Percentiles rank a stretch among this genome's conserved stretches.
Evolutionary conservation across 2,329 filamentous ascomycete genomes (phyloP).

Genomic region (Exophiala bonariae): DNA sequence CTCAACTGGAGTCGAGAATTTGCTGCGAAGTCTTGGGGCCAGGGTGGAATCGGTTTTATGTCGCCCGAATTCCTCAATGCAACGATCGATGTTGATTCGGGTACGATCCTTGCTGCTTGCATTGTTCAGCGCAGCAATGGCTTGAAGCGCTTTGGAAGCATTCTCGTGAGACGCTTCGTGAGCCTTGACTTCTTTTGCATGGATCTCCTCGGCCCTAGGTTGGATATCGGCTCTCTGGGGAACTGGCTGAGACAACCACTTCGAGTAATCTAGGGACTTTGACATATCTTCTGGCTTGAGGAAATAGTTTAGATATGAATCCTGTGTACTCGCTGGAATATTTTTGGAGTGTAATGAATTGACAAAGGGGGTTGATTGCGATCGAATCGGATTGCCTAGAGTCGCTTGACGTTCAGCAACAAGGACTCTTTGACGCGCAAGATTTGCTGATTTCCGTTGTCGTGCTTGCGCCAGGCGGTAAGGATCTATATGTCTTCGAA

Average conservation of each 20-base stretch:
- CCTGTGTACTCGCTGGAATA: conserved; percentile 23
- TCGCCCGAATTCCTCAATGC: conserved; percentile 83
- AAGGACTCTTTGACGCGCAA: conserved; percentile 72
- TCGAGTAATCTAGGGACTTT: conserved; percentile 65
- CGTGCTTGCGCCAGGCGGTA: conserved; percentile 79
- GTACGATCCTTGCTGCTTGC: conserved; percentile 75
- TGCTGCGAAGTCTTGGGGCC: conserved; percentile 56
- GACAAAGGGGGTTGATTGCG: conserved; percentile 77
- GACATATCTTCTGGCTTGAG: conserved; percentile 68
- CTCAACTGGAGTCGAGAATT: background rate
- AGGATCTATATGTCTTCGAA: conserved; percentile 57
- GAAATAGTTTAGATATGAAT: conserved; percentile 69
- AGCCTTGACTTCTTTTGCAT: conserved; percentile 31
- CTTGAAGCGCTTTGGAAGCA: conserved; percentile 72
- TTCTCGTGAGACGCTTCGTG: conserved; percentile 59
- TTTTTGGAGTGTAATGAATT: conserved; percentile 63
- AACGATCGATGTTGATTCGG: conserved; percentile 79
- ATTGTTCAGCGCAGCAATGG: conserved; percentile 77
- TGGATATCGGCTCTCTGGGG: conserved; percentile 11
- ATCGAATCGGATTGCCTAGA: conserved; percentile 77
- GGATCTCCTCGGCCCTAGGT: conserved; percentile 41
- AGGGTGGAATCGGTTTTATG: conserved; percentile 80
- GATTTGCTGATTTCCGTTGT: conserved; percentile 80
- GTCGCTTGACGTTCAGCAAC: conserved; percentile 62
- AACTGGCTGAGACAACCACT: conserved; percentile 56